Base-by-base conservation (phyloP, 768 basidiomycete genomes). In the Xerocomus brunneocitrinus region DNA sequence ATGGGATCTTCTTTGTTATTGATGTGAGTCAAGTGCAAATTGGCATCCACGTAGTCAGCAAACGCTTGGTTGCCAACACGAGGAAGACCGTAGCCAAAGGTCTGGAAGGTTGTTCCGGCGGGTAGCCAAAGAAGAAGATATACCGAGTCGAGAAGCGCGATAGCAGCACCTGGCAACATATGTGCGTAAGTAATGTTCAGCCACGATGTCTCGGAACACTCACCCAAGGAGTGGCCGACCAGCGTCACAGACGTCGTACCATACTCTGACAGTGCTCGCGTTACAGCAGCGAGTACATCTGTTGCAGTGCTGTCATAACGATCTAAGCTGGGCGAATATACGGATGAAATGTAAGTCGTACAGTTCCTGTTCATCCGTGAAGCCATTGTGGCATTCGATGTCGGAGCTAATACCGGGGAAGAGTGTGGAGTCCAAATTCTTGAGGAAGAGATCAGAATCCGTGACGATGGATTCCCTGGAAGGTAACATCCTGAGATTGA, bases 61-160 rank as follows among this genome's bases (percentile, higher is more conserved):
- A 84, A 86, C 2, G 73, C 80, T 61, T 79, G 75, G 66, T 85
- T 84, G 12, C 84, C 82, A 27, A 72, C 73, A 19, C 73, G 64
- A 36, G 72, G 74, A 31, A 76, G 62, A 30, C 74, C 74, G 42
- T 71, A 75, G 14, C 45, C 24, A 30, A 71, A 24, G 7, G 70
- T 68, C 45, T 55, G 46, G 66, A 76, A 68, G 13, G 62, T 62
- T 2, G 64, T 71, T 50, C 60, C 62, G 0, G 56, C 32, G 22
- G 72, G 72, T 5, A 75, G 59, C 58, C 71, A 69, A n/a, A 75
- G 67, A 8, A 66, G 71, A 3, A 75, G 73, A 57, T 69, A 76
- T 5, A 75, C 69, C 1, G 73, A 65, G 41, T 74, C 74, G 7
- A 76, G 63, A n/a, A 75, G 58, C 5, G 72, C 12, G 48, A 75